phyloP scores from a whole-genome alignment of 139 green algal genomes.

The Chlorella vulgaris region DNA sequence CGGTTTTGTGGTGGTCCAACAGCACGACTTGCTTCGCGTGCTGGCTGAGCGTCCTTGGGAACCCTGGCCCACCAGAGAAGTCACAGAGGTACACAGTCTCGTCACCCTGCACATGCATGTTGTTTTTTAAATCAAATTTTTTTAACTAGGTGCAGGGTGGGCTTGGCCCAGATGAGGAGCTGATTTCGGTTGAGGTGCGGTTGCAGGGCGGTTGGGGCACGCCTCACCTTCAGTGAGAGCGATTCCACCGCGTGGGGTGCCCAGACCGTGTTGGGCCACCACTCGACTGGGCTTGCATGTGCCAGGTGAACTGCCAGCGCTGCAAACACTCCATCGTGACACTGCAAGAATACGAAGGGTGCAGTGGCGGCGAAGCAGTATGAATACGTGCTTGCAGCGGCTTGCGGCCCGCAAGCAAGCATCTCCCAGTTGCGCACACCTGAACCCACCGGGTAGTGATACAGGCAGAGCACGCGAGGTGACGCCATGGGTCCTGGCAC shows the following conservation, averaged over 20 bases:
- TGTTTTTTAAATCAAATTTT: too few relatives aligned
- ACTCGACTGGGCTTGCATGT: constrained; percentile 29
- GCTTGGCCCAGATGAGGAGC: too few relatives aligned
- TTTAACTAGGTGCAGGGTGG: too few relatives aligned
- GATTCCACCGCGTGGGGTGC: not conserved
- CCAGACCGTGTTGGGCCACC: constrained; percentile 21
- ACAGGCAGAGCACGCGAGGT: constrained; percentile 21
- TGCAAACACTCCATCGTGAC: constrained; percentile 40
- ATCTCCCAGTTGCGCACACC: not conserved
- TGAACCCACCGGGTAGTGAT: constrained; percentile 34
- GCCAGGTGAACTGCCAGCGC: constrained; percentile 30
- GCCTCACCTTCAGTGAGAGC: constrained; percentile 10
- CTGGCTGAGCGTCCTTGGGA: constrained; percentile 37
- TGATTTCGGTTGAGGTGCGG: too few relatives aligned
- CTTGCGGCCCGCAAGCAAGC: too few relatives aligned
- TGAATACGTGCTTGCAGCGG: too few relatives aligned
- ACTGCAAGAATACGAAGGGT: not conserved
- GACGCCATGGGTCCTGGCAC: not conserved
- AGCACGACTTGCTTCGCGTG: constrained; percentile 37
- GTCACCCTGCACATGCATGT: not conserved
- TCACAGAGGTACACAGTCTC: constrained; percentile 62
- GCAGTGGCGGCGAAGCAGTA: not conserved
- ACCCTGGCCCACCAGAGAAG: constrained; percentile 55
- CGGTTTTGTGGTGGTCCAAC: constrained; percentile 78
- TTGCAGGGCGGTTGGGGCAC: not conserved